These are phyloP conservation scores for Paraphoma sp. DNA, from an alignment of 2,329 filamentous ascomycete species.

Conservation along the genomic window DNA sequence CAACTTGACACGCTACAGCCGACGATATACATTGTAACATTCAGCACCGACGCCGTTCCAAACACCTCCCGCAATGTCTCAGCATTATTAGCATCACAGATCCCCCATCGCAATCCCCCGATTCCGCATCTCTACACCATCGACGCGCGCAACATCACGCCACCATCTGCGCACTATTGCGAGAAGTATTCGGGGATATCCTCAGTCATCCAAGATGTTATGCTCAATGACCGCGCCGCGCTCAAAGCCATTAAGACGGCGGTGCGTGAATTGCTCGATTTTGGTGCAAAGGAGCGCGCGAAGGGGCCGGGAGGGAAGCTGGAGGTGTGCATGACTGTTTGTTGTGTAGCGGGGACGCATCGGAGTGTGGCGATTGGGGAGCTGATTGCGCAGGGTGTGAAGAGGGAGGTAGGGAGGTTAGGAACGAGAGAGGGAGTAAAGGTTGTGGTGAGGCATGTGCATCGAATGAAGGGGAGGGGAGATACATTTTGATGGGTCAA, in stretches of 20 bases:
- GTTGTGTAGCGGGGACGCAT: constrained; percentile 38
- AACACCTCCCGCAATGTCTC: constrained; percentile 4
- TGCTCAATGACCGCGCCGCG: constrained; percentile 27
- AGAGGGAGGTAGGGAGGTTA: constrained; percentile 17
- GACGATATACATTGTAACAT: constrained; percentile 35
- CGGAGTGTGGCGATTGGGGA: constrained; percentile 41
- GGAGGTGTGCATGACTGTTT: constrained; percentile 27
- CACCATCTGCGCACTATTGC: constrained; percentile 21
- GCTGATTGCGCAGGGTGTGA: constrained; percentile 29
- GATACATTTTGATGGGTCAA: constrained; percentile 25
- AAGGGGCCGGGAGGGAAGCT: neutral
- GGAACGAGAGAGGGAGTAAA: constrained; percentile 19
- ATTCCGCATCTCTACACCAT: constrained; percentile 35
- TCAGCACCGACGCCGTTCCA: constrained; percentile 12
- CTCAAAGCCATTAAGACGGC: constrained; percentile 14
- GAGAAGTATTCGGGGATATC: constrained; percentile 30
- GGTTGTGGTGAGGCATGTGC: constrained; percentile 35
- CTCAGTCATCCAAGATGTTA: constrained; percentile 23
- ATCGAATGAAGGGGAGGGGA: constrained; percentile 27
- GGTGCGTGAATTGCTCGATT: constrained; percentile 16
- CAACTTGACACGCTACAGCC: constrained; percentile 7
- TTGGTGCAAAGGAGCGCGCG: constrained; percentile 2
- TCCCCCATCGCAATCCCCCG: constrained; percentile 11
- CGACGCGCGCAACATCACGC: constrained; percentile 17
- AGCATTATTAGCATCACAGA: constrained; percentile 7